These are phyloP conservation scores for Cyberlindnera maritima DNA, from an alignment of 805 yeast genomes.

Conservation along the genomic window DNA sequence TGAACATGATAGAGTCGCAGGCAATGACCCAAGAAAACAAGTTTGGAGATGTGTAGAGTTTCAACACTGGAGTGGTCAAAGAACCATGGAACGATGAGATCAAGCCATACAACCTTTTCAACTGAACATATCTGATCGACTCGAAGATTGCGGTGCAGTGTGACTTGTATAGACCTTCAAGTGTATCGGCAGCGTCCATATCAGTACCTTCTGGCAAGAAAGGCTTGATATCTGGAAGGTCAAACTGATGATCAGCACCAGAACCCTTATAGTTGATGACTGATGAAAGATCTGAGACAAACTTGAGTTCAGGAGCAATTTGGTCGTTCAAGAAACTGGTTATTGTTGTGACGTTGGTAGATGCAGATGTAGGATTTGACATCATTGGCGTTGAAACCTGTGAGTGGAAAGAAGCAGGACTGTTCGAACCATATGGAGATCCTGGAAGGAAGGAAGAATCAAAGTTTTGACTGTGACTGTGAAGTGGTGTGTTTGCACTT, in stretches of 20 bases:
- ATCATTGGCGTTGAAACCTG: slow-evolving; percentile 26
- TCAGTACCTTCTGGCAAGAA: slow-evolving; percentile 22
- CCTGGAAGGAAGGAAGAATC: slow-evolving; percentile 28
- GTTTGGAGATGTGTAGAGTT: slow-evolving; percentile 48
- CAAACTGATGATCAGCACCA: slow-evolving; percentile 23
- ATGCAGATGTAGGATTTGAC: slow-evolving; percentile 11
- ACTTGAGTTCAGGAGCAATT: slow-evolving; percentile 17
- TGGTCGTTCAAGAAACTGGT: slow-evolving; percentile 19
- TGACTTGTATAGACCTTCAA: slow-evolving; percentile 58
- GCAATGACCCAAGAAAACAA: slow-evolving; percentile 60
- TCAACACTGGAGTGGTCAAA: slow-evolving; percentile 61
- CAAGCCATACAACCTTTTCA: slow-evolving; percentile 55
- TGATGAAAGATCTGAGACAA: slow-evolving; percentile 21
- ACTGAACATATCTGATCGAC: slow-evolving; percentile 62
- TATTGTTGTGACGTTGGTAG: slow-evolving; percentile 11
- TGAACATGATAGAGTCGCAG: slow-evolving; percentile 66
- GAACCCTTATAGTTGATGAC: slow-evolving; percentile 16
- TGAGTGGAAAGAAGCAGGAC: slow-evolving; percentile 27
- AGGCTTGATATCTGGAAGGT: slow-evolving; percentile 37
- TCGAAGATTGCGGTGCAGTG: slow-evolving; percentile 67
- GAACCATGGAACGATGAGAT: slow-evolving; percentile 51
- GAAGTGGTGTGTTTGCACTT: slow-evolving; percentile 26
- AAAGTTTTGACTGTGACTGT: slow-evolving; percentile 20
- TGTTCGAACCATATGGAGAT: slow-evolving; percentile 29
- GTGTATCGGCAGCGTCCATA: slow-evolving; percentile 48